phyloP scores from a whole-genome alignment of 2,329 filamentous ascomycete genomes.

The Nigrograna mackinnonii region DNA sequence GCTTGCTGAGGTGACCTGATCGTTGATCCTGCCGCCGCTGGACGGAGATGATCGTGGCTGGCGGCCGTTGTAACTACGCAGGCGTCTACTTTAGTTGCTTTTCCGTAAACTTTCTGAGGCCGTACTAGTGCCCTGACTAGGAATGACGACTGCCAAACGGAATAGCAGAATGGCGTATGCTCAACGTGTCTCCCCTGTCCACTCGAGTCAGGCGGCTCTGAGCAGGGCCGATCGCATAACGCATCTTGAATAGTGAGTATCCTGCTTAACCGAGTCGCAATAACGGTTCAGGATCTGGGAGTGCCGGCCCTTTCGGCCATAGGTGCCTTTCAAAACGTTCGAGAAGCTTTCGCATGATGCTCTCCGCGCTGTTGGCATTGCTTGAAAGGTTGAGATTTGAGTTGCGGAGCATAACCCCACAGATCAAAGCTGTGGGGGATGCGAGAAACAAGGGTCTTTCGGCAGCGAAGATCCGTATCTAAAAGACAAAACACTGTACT shows the following conservation, averaged over 20 bases:
- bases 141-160: too few species aligned
- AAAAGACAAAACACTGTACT: slow-evolving; percentile 11
- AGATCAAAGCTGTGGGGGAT: slow-evolving; percentile 17
- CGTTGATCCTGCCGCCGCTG: too few species aligned
- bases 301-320: slow-evolving; percentile 27
- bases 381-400: slow-evolving; percentile 14
- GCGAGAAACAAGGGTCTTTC: slow-evolving; percentile 16
- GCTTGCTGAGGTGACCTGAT: too few species aligned
- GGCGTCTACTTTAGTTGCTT: slow-evolving; percentile 6
- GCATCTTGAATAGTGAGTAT: slow-evolving; percentile 14
- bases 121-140: neutral
- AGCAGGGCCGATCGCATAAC: slow-evolving; percentile 19
- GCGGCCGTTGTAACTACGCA: slow-evolving; percentile 18
- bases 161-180: too few species aligned
- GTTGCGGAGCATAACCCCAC: slow-evolving; percentile 22
- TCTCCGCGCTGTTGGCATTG: slow-evolving; percentile 12
- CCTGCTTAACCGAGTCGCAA: slow-evolving; percentile 17
- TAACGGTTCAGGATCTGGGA: slow-evolving; percentile 28
- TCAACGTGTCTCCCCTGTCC: slow-evolving; percentile 15
- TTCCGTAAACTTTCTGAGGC: neutral
- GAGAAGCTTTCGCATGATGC: slow-evolving; percentile 30
- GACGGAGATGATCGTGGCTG: too few species aligned
- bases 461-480: slow-evolving; percentile 12
- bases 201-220: slow-evolving; percentile 22
- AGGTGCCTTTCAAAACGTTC: slow-evolving; percentile 22